Percentiles rank a stretch among this genome's conserved stretches.
Evolutionary conservation across 768 basidiomycete species (phyloP).

Genomic region (Tulasnella sp.): DNA sequence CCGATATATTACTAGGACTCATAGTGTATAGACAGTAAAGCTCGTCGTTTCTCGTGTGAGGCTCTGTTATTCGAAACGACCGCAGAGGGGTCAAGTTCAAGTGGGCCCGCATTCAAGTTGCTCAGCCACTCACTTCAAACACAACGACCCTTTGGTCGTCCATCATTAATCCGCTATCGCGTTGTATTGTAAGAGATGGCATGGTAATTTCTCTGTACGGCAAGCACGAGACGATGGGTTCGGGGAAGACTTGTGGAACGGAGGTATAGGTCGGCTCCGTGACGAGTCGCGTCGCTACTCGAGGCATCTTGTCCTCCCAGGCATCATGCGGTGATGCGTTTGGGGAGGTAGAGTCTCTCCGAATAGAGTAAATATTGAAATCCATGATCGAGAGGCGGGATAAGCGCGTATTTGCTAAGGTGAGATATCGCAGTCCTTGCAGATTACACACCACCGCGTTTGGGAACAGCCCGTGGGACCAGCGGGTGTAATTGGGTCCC

Average conservation of each 20-base stretch:
- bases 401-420: not conserved
- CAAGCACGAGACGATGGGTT: conserved; percentile 9
- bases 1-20: not conserved
- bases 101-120: not conserved
- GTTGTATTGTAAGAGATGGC: not conserved
- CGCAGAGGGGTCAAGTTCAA: not conserved
- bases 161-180: conserved; percentile 10
- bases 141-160: conserved; percentile 24
- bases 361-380: conserved; percentile 25
- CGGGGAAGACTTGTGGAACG: conserved; percentile 25
- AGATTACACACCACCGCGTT: conserved; percentile 23
- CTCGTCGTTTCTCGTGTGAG: not conserved
- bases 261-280: conserved; percentile 5
- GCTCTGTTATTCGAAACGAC: not conserved
- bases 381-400: conserved; percentile 14
- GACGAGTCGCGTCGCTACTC: conserved; percentile 22
- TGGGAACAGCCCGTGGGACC: conserved; percentile 1
- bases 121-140: not conserved
- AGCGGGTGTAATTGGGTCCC: conserved; percentile 18
- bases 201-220: conserved; percentile 15
- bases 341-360: not conserved
- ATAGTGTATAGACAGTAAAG: not conserved
- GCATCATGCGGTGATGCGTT: not conserved
- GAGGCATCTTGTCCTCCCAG: not conserved
- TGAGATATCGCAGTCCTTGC: conserved; percentile 22